phyloP scores from a whole-genome alignment of 139 green algal genomes.

The Medakamo hakoo region DNA sequence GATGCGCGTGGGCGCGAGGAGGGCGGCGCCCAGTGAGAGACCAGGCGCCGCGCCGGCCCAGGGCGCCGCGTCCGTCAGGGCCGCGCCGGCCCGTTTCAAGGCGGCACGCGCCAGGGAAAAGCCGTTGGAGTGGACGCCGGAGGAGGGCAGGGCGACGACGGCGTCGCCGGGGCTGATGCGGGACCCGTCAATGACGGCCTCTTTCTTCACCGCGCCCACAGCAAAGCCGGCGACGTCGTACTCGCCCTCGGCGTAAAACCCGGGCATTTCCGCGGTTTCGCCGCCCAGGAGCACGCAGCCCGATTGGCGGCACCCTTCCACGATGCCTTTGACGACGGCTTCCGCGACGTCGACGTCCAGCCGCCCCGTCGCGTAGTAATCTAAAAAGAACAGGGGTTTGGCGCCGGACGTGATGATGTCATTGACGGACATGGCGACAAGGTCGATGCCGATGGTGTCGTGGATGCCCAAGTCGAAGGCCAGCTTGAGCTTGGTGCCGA shows the following conservation, averaged over 20 bases:
- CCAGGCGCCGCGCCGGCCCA: conserved; percentile 29
- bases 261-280: conserved; percentile 97
- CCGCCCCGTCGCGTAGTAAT: conserved; percentile 87
- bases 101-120: conserved; percentile 89
- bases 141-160: conserved; percentile 65
- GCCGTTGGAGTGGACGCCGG: conserved; percentile 90
- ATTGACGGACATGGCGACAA: conserved; percentile 96
- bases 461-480: conserved; percentile 92
- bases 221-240: conserved; percentile 98
- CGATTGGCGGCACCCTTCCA: conserved; percentile 80
- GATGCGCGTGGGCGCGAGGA: conserved; percentile 48
- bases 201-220: conserved; percentile 89
- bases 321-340: conserved; percentile 88
- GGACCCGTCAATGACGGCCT: conserved; percentile 75
- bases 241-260: conserved; percentile 91
- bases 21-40: conserved; percentile 35
- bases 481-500: conserved; percentile 97
- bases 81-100: conserved; percentile 25
- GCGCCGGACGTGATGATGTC: conserved; percentile 89
- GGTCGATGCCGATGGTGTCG: conserved; percentile 93
- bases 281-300: conserved; percentile 81
- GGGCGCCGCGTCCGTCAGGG: conserved; percentile 37
- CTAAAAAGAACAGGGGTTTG: conserved; percentile 95
- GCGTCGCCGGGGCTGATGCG: conserved; percentile 65
- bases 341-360: conserved; percentile 91